phyloP scores from a whole-genome alignment of 2,329 filamentous ascomycete species.

The Colletotrichum shisoi region DNA sequence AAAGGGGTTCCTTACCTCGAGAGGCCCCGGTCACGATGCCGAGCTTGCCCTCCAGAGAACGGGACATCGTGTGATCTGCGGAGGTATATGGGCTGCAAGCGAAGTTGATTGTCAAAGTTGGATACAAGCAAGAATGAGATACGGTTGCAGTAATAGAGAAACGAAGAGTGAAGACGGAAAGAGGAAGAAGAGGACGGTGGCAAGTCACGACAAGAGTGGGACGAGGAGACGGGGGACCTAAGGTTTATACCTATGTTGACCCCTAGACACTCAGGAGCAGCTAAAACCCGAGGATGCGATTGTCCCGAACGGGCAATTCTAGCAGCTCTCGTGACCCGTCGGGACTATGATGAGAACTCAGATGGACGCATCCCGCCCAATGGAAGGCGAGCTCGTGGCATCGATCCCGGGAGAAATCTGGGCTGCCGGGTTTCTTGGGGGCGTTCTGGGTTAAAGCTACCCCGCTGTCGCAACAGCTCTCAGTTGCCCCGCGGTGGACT shows the following conservation, averaged over 20 bases:
- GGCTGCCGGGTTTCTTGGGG: background rate
- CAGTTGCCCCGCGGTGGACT: conserved; percentile 30
- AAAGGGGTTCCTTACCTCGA: conserved; percentile 63
- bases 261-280: background rate
- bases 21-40: conserved; percentile 82
- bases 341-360: conserved; percentile 20
- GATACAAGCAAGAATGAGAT: background rate
- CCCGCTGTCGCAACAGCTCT: conserved; percentile 26
- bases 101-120: background rate
- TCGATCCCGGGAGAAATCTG: conserved; percentile 1
- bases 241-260: conserved; percentile 17
- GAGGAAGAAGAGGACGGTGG: background rate
- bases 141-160: background rate
- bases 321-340: conserved; percentile 28
- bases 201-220: background rate
- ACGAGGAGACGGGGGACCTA: background rate
- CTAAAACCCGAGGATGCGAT: conserved; percentile 12
- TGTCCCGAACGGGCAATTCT: conserved; percentile 16
- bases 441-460: conserved; percentile 24
- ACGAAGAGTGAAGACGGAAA: background rate
- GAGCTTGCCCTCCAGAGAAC: conserved; percentile 73
- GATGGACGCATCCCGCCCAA: conserved; percentile 20
- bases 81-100: background rate
- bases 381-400: conserved; percentile 30
- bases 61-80: conserved; percentile 47